phyloP scores from a whole-genome alignment of 345 rosid species.

The Eucalyptus caleyi region DNA sequence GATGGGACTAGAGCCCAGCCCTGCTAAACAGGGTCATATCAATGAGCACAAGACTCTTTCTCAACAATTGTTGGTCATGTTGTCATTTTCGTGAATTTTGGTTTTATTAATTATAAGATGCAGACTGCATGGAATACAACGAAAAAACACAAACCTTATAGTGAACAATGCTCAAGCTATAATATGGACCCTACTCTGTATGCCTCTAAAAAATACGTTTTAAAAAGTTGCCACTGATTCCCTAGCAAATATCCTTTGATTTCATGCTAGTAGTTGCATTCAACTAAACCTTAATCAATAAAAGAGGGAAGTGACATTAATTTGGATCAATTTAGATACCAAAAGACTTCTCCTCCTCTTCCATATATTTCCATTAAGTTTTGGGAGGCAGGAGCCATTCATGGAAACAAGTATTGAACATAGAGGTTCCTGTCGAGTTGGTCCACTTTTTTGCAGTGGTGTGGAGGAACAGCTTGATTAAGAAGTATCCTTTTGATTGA shows the following conservation, averaged over 20 bases:
- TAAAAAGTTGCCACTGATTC: neutral
- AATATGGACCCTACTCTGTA: neutral
- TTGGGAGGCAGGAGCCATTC: neutral
- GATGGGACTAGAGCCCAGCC: neutral
- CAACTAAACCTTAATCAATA: neutral
- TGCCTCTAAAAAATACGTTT: neutral
- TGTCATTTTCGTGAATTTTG: neutral
- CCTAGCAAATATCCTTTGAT: neutral
- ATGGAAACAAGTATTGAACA: neutral
- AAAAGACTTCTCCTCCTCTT: neutral
- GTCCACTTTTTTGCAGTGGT: neutral
- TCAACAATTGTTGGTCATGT: neutral
- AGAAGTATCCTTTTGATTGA: neutral
- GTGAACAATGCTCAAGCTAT: neutral
- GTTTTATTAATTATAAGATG: neutral
- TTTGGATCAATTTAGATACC: neutral
- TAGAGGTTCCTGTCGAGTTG: neutral
- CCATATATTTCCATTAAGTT: neutral
- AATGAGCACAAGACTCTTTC: neutral
- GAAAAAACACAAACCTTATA: neutral
- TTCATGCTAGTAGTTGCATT: neutral
- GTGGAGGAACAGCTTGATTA: neutral
- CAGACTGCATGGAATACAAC: neutral
- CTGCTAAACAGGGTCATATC: neutral
- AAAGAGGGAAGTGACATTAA: neutral